A percentile compares a stretch with the other conserved stretches of the same genome.
Conservation (phyloP, 2,329 filamentous ascomycete species). For the Aureobasidium sp. region DNA sequence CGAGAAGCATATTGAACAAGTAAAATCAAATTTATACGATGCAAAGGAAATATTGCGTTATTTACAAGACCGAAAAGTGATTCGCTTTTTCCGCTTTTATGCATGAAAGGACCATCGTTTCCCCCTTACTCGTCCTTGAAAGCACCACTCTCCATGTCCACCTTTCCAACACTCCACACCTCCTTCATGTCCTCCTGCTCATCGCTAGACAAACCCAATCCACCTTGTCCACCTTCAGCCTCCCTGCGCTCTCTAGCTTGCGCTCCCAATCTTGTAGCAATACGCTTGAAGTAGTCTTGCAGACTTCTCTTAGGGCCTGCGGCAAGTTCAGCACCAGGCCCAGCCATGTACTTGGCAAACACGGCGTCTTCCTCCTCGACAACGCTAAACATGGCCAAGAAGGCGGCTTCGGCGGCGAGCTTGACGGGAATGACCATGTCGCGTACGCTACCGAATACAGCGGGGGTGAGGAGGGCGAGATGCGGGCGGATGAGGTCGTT, state of each 20-base stretch:
- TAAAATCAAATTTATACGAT: background rate
- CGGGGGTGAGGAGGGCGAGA: slow-evolving; percentile 66
- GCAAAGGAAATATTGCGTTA: background rate
- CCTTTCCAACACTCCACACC: slow-evolving; percentile 88
- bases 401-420: slow-evolving; percentile 86
- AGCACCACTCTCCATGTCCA: slow-evolving; percentile 61
- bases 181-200: slow-evolving; percentile 92
- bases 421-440: slow-evolving; percentile 93
- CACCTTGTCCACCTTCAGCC: slow-evolving; percentile 81
- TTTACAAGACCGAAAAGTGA: background rate
- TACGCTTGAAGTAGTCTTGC: slow-evolving; percentile 93
- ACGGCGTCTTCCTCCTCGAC: slow-evolving; percentile 77
- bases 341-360: slow-evolving; percentile 83
- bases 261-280: slow-evolving; percentile 72
- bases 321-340: slow-evolving; percentile 55
- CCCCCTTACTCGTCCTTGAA: slow-evolving; percentile 1
- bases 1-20: background rate
- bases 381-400: slow-evolving; percentile 82
- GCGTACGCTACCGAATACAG: slow-evolving; percentile 82
- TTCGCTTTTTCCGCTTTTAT: background rate
- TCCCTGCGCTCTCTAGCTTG: slow-evolving; percentile 85
- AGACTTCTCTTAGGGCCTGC: slow-evolving; percentile 77
- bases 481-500: slow-evolving; percentile 77
- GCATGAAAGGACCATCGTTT: background rate
- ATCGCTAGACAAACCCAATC: slow-evolving; percentile 78